Base-by-base conservation (phyloP, 345 rosid genomes). In the Eucalyptus tenuipes region DNA sequence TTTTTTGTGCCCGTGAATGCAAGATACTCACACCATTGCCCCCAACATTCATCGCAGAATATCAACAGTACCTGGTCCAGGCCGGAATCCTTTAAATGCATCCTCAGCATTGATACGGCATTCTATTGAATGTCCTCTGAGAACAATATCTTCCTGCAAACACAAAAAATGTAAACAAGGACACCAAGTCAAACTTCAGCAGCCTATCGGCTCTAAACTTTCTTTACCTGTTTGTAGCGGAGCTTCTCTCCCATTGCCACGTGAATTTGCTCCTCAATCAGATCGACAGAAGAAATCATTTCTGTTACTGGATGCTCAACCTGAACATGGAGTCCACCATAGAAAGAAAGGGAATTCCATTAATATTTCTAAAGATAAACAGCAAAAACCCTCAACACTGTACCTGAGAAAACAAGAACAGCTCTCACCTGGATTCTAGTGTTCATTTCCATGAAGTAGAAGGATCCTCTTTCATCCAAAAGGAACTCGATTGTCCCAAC, bases 361-460 rank as follows among this genome's bases (percentile, higher is more conserved):
- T 48, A 42, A 87, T 59, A 14, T n/a, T 61, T 45, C 13, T 44
- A 47, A 49, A 86, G 29, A 81, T 81, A 33, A 33, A 33, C 49
- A 8, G 47, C 81, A 31, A 17, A 13, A 40, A 42, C 40, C 45
- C 71, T 64, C 31, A 68, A 33, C 44, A 37, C 79, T 11, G 44
- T 47, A 82, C 49, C 57, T 44, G 86, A 44, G 49, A 49, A 81
- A 49, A 37, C 45, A 48, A 61, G 40, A 48, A 87, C n/a, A 53
- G 86, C 42, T 81, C 79, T 80, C 50, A 96, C 99, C 99, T 98
- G 99, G 91, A 98, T 97, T 91, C 99, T 94, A 87, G 99, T 97
- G 91, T 96, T 98, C 99, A 98, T 98, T 95, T 98, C 99, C 99
- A 98, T 98, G 94, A 98, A 98, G 92, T 96, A 98, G 93, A 98